Percentiles rank a stretch among this genome's conserved stretches.
phyloP scores from a whole-genome alignment of 2,329 filamentous ascomycete species.

The Pseudonectria buxi region DNA sequence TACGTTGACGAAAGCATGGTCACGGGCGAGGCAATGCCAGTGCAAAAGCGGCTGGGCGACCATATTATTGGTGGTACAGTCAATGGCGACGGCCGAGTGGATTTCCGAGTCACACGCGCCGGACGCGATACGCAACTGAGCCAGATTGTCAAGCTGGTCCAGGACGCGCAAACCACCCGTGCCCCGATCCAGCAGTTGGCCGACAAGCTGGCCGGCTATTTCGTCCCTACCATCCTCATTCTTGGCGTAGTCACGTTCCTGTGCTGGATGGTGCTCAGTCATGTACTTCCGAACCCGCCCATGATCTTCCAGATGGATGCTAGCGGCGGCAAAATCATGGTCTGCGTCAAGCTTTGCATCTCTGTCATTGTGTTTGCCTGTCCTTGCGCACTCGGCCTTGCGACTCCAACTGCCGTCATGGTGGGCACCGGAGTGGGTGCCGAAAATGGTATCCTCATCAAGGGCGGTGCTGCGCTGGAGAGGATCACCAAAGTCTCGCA shows the following conservation, averaged over 20 bases:
- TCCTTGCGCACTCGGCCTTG: slow-evolving; percentile 90
- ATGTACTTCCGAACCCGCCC: slow-evolving; percentile 76
- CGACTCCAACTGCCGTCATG: slow-evolving; percentile 96
- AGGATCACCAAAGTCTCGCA: slow-evolving; percentile 84
- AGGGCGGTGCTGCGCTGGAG: slow-evolving; percentile 88
- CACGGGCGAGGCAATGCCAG: slow-evolving; percentile 92
- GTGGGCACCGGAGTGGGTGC: slow-evolving; percentile 96
- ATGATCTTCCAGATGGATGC: slow-evolving; percentile 74
- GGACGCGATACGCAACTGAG: slow-evolving; percentile 94
- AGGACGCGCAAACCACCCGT: slow-evolving; percentile 89
- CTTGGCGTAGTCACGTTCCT: slow-evolving; percentile 82
- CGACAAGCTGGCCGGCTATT: slow-evolving; percentile 86
- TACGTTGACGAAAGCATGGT: slow-evolving; percentile 98
- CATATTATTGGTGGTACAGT: slow-evolving; percentile 88
- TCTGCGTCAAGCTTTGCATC: slow-evolving; percentile 95
- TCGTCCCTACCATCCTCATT: slow-evolving; percentile 81
- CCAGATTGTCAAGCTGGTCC: slow-evolving; percentile 97
- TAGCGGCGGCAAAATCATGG: slow-evolving; percentile 89
- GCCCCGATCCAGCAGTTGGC: slow-evolving; percentile 93
- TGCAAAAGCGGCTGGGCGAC: slow-evolving; percentile 77
- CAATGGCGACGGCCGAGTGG: slow-evolving; percentile 84
- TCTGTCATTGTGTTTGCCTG: slow-evolving; percentile 98
- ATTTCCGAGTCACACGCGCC: slow-evolving; percentile 86
- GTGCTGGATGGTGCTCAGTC: slow-evolving; percentile 91
- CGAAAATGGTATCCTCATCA: slow-evolving; percentile 94